Evolutionary conservation across 768 basidiomycete genomes (phyloP).

Genomic region (Russula vinacea): DNA sequence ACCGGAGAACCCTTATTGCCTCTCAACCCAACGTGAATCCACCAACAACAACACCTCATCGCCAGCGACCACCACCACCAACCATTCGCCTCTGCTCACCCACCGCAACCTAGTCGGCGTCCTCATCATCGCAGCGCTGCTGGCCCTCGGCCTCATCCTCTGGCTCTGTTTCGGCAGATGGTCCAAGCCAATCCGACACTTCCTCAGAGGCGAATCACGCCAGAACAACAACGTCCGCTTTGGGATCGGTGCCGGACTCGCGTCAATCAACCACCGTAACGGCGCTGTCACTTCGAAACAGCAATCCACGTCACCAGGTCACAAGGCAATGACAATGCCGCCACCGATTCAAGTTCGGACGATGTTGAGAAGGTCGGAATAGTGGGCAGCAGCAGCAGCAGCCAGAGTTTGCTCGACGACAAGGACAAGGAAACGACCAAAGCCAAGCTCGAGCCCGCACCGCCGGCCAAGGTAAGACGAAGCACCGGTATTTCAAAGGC

Average conservation of each 20-base stretch:
- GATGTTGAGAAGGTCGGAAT: slow-evolving; percentile 8
- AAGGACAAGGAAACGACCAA: not conserved
- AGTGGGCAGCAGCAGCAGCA: not conserved
- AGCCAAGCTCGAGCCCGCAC: not conserved
- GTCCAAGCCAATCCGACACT: slow-evolving; percentile 29
- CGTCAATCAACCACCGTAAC: not conserved
- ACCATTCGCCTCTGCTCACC: slow-evolving; percentile 19
- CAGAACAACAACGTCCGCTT: not conserved
- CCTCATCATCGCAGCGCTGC: slow-evolving; percentile 31
- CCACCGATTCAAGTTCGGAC: not conserved
- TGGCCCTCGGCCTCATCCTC: slow-evolving; percentile 28
- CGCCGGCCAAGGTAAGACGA: slow-evolving; percentile 12
- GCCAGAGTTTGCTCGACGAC: not conserved
- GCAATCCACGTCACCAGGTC: not conserved
- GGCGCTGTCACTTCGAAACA: not conserved
- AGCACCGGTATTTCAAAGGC: not conserved
- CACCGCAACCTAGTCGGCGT: slow-evolving; percentile 33
- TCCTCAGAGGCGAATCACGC: slow-evolving; percentile 15
- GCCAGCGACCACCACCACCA: not conserved
- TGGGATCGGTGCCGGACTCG: not conserved
- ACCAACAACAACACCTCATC: slow-evolving; percentile 7
- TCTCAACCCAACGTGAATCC: not conserved
- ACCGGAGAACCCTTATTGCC: slow-evolving; percentile 3
- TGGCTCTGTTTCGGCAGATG: slow-evolving; percentile 34
- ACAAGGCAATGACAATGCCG: not conserved